A percentile compares a stretch with the other conserved stretches of the same genome.
phyloP scores from a whole-genome alignment of 1,284 basidiomycete species.

The Inonotus obliquus region DNA sequence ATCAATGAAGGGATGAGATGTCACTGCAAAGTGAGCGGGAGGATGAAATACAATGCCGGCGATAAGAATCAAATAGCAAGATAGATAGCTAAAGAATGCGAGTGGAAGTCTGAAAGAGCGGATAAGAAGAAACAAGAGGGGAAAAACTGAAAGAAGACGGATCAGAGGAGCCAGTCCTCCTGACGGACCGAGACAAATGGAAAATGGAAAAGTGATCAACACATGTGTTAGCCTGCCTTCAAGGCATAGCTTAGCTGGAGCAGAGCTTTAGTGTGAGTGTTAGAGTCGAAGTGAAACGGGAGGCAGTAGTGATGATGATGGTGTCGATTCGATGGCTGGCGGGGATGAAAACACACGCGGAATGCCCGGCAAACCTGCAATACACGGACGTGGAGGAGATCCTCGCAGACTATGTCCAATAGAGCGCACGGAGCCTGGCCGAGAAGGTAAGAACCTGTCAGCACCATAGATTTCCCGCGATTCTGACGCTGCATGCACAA shows the following conservation, averaged over 20 bases:
- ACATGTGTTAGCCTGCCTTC: background rate
- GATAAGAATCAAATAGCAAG: background rate
- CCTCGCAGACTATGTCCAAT: background rate
- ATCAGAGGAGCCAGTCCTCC: constrained; percentile 1
- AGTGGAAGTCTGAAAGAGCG: background rate
- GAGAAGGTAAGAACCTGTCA: background rate
- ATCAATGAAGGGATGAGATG: background rate
- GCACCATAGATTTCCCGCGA: background rate
- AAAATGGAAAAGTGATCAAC: background rate
- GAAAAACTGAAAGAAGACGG: background rate
- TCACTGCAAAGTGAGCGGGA: background rate
- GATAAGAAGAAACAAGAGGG: background rate
- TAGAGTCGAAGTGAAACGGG: too few relatives aligned
- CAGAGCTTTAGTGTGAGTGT: background rate
- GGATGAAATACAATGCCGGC: background rate
- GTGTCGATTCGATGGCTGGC: too few relatives aligned
- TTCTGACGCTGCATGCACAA: background rate
- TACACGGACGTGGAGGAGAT: background rate
- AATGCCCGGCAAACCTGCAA: background rate
- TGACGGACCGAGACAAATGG: background rate
- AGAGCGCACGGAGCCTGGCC: background rate
- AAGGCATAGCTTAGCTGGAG: background rate
- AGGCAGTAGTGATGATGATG: too few relatives aligned
- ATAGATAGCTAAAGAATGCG: background rate
- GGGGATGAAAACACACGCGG: background rate